A percentile compares a stretch with the other conserved stretches of the same genome.
These are phyloP conservation scores for Yarrowia bubula DNA, from an alignment of 805 yeast genomes.

Conservation along the genomic window DNA sequence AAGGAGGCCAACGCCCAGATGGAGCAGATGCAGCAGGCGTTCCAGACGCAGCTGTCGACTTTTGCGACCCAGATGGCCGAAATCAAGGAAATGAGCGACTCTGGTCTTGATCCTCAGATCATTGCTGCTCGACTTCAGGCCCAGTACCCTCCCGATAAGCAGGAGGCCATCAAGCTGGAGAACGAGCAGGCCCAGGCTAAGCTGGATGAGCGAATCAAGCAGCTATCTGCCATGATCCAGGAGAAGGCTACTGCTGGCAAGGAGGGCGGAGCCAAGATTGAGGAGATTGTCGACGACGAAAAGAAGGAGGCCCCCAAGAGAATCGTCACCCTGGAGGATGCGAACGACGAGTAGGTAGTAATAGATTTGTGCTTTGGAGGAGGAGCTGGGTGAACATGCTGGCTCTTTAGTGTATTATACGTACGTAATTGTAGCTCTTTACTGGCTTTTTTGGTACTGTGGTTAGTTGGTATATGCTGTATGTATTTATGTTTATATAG, in stretches of 20 bases:
- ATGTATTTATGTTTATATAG: too few relatives aligned
- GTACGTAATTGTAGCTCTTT: too few relatives aligned
- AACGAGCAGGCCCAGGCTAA: slow-evolving; percentile 22
- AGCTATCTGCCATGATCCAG: not conserved
- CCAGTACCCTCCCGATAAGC: slow-evolving; percentile 9
- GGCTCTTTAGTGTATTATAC: too few relatives aligned
- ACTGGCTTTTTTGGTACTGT: too few relatives aligned
- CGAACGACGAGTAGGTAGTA: slow-evolving; percentile 20
- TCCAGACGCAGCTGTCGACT: slow-evolving; percentile 3
- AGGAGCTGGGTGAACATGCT: too few relatives aligned
- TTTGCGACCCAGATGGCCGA: slow-evolving; percentile 7
- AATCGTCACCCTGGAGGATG: slow-evolving; percentile 28
- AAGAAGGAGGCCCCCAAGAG: slow-evolving; percentile 23
- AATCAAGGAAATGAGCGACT: slow-evolving; percentile 27
- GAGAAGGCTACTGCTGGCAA: not conserved
- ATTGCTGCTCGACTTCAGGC: slow-evolving; percentile 22
- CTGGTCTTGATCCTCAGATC: slow-evolving; percentile 13
- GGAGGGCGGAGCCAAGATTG: not conserved
- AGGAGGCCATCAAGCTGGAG: slow-evolving; percentile 22
- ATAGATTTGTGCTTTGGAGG: not conserved
- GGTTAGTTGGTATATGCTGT: too few relatives aligned
- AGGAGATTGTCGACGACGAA: not conserved
- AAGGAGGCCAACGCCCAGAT: slow-evolving; percentile 20
- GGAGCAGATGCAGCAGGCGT: slow-evolving; percentile 26
- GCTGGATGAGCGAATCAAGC: not conserved